Evolutionary conservation across 2,329 filamentous ascomycete species (phyloP), one percentile per base, ranked within the genome.

Genomic region (Ophiobolus disseminans): DNA sequence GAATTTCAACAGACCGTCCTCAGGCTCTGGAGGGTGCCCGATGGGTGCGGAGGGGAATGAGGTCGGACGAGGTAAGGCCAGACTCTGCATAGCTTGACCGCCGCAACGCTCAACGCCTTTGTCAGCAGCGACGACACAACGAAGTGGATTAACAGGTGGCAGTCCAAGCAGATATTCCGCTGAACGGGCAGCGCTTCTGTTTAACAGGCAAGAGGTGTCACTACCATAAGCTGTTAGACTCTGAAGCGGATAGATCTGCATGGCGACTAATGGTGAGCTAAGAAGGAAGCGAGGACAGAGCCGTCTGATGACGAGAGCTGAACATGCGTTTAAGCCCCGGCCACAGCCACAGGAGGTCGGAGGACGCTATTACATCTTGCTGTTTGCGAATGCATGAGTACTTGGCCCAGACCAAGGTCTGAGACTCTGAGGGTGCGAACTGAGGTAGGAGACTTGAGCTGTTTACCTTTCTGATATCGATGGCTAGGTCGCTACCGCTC

Each of bases 1-100:
- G 28, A 66, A 60, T 44, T 69, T 70, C 51, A 58, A 62, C 65
- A 70, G 66, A 53, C 62, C 60, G 58, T 60, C 60, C 53, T 68
- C 68, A 61, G 64, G 62, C 53, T 70, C 68, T 66, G 65, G 59
- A 62, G 58, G 62, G 60, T 66, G 69, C 69, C 71, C 68, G 57
- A 65, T 69, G 32, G 71, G 70, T 63, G 70, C 65, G 40, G 63
- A 62, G 50, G 66, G 63, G 57, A 69, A 63, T 60, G 63, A 64
- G 58, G 58, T 68, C 53, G 67, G 67, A 65, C 65, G 65, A 65
- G 71, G 67, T 58, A 72, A 63, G 57, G 65, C 65, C 69, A 74
- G 69, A 68, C 67, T 72, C 69, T 73, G 70, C 73, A 75, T 75
- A 66, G 69, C 65, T 72, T 67, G 65, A 63, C 63, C 61, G 63